Evolutionary conservation across 176 grass and related monocot species (phyloP).

Genomic region (Dactylis glomerata): DNA sequence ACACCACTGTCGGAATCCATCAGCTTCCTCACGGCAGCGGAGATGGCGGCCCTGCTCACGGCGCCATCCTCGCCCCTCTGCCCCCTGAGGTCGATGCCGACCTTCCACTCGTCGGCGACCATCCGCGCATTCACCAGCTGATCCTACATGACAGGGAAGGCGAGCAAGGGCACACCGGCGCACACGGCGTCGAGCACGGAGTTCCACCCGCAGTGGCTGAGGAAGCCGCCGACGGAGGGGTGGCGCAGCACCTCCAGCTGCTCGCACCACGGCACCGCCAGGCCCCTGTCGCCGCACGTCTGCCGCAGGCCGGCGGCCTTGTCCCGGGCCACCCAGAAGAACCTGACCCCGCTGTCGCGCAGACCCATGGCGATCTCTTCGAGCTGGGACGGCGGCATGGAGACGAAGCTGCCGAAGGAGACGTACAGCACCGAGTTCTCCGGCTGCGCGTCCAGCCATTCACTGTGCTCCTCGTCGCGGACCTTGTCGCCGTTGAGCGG

Average conservation of each 20-base stretch:
- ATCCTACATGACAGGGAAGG: constrained; percentile 55
- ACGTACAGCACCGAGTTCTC: constrained; percentile 61
- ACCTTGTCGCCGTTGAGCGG: background rate
- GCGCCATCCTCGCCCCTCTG: constrained; percentile 7
- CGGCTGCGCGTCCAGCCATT: constrained; percentile 47
- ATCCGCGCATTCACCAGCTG: constrained; percentile 43
- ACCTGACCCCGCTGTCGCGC: constrained; percentile 26
- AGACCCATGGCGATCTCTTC: constrained; percentile 50
- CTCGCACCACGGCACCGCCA: constrained; percentile 68
- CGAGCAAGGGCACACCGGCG: constrained; percentile 49
- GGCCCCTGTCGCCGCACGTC: constrained; percentile 29
- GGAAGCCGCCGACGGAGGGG: constrained; percentile 60
- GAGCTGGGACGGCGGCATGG: constrained; percentile 30
- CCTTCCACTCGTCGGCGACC: constrained; percentile 53
- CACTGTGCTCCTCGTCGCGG: background rate
- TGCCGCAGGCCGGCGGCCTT: background rate
- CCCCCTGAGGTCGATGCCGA: constrained; percentile 44
- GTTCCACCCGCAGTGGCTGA: constrained; percentile 82
- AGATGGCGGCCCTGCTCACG: constrained; percentile 33
- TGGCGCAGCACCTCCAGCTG: constrained; percentile 57
- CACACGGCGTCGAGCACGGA: constrained; percentile 51
- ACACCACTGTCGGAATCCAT: constrained; percentile 46
- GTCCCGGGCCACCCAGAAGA: constrained; percentile 56
- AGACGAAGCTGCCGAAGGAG: constrained; percentile 59
- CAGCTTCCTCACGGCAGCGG: constrained; percentile 27